These are phyloP conservation scores for Marchantia polymorpha DNA, from an alignment of 225 moss, liverwort and hornwort species.

Conservation along the genomic window DNA sequence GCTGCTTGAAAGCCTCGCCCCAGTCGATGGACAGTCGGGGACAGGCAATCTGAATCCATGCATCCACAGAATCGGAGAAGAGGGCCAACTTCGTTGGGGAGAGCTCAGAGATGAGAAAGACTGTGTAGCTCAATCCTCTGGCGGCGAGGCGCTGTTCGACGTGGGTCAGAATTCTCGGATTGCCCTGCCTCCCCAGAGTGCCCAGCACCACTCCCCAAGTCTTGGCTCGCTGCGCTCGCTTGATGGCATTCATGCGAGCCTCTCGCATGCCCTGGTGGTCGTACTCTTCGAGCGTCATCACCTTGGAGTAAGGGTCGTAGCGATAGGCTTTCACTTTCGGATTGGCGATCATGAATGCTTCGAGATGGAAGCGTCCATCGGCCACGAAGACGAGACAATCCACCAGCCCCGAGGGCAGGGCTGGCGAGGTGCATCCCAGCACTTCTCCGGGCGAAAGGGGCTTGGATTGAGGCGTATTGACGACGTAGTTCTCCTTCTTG, in stretches of 20 bases:
- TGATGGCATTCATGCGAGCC: constrained; percentile 68
- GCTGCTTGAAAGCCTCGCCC: constrained; percentile 83
- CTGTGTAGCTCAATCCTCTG: constrained; percentile 63
- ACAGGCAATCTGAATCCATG: constrained; percentile 97
- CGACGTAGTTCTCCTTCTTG: constrained; percentile 49
- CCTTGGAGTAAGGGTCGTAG: constrained; percentile 85
- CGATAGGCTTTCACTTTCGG: constrained; percentile 80
- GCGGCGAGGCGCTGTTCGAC: constrained; percentile 67
- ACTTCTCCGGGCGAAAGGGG: constrained; percentile 95
- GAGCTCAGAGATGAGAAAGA: constrained; percentile 87
- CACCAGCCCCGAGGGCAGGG: constrained; percentile 53
- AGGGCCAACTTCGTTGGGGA: constrained; percentile 73
- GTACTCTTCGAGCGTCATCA: constrained; percentile 76
- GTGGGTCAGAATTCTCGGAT: constrained; percentile 75
- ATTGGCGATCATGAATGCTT: constrained; percentile 97
- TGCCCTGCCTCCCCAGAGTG: constrained; percentile 92
- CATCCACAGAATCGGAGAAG: constrained; percentile 66
- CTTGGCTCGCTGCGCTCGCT: constrained; percentile 59
- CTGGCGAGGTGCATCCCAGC: constrained; percentile 88
- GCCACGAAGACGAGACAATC: constrained; percentile 82
- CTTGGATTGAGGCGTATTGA: constrained; percentile 75
- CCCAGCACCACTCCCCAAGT: constrained; percentile 87
- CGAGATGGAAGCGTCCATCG: constrained; percentile 91
- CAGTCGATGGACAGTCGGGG: constrained; percentile 93
- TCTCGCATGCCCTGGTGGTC: constrained; percentile 90